These are phyloP conservation scores for Davidsoniella neocaledoniae DNA, from an alignment of 2,329 filamentous ascomycete genomes.

Conservation along the genomic window DNA sequence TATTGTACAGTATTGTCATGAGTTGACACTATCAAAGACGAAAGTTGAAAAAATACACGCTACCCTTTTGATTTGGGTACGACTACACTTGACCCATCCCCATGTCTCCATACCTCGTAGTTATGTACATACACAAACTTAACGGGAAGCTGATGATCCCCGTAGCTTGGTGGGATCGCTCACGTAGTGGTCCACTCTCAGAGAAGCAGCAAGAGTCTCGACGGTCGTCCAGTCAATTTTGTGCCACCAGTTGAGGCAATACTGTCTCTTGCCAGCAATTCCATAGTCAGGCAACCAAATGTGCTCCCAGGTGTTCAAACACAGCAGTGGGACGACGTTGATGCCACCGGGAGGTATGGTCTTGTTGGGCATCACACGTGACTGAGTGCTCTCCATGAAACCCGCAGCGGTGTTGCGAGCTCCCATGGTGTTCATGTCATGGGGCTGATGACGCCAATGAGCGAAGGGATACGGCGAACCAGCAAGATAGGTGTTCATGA, in stretches of 20 bases:
- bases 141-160: background rate
- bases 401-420: slow-evolving; percentile 23
- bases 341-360: slow-evolving; percentile 40
- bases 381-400: slow-evolving; percentile 17
- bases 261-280: slow-evolving; percentile 56
- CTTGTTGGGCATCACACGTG: slow-evolving; percentile 14
- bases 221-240: slow-evolving; percentile 73
- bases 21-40: slow-evolving; percentile 2
- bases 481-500: slow-evolving; percentile 81
- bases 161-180: slow-evolving; percentile 5
- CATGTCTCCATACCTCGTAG: background rate
- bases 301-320: slow-evolving; percentile 94
- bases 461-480: slow-evolving; percentile 76
- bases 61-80: background rate
- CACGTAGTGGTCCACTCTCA: background rate
- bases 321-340: slow-evolving; percentile 61
- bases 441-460: slow-evolving; percentile 54
- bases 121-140: background rate
- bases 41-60: slow-evolving; percentile 4
- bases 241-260: slow-evolving; percentile 72
- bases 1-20: slow-evolving; percentile 10
- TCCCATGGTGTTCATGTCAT: slow-evolving; percentile 53
- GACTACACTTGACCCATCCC: background rate
- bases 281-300: slow-evolving; percentile 74
- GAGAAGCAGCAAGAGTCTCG: slow-evolving; percentile 20